Conservation (phyloP, 2,329 filamentous ascomycete species). For the Aureobasidium sp. region DNA sequence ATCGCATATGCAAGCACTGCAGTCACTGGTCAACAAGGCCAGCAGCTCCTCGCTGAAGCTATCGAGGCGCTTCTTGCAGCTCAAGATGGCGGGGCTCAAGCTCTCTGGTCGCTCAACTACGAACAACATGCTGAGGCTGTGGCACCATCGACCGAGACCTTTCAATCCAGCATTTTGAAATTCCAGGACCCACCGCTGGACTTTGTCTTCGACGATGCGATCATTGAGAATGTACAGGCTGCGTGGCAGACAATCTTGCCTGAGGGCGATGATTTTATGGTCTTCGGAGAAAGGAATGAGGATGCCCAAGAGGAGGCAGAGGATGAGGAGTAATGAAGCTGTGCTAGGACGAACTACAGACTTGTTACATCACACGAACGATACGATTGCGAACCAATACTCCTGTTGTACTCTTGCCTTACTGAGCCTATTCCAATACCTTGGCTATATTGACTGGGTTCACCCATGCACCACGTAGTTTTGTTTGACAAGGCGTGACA, state of each 20-base stretch:
- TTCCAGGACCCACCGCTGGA: constrained; percentile 57
- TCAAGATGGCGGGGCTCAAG: constrained; percentile 28
- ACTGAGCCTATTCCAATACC: background rate
- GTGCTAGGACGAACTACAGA: background rate
- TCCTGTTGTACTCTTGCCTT: background rate
- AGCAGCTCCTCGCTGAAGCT: constrained; percentile 33
- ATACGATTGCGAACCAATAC: background rate
- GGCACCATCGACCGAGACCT: constrained; percentile 18
- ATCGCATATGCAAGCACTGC: constrained; percentile 50
- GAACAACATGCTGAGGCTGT: constrained; percentile 36
- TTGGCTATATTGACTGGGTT: background rate
- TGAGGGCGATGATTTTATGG: constrained; percentile 58
- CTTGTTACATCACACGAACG: background rate
- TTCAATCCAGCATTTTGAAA: constrained; percentile 39
- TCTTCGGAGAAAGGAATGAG: constrained; percentile 67
- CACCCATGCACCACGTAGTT: background rate
- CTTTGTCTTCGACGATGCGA: constrained; percentile 65
- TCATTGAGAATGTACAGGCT: constrained; percentile 58
- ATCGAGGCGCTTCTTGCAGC: constrained; percentile 35
- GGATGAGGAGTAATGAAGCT: constrained; percentile 13
- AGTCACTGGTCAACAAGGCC: constrained; percentile 29
- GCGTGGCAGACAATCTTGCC: constrained; percentile 61
- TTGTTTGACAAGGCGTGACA: background rate
- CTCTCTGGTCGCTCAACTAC: constrained; percentile 50
- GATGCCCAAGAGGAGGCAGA: constrained; percentile 50